phyloP scores from a whole-genome alignment of 2,329 filamentous ascomycete species.

The Metarhizium album region DNA sequence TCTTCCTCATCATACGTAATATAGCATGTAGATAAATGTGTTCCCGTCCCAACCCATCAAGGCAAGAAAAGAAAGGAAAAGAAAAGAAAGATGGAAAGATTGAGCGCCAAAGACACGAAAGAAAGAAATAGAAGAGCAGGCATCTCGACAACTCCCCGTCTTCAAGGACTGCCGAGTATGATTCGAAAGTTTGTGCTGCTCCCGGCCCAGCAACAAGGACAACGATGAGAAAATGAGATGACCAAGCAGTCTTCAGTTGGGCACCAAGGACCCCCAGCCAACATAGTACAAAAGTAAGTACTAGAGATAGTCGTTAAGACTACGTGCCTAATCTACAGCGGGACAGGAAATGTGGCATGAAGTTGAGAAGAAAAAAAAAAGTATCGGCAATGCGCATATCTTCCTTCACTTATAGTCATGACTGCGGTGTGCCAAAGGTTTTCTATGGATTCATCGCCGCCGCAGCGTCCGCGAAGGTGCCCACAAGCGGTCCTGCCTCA shows the following conservation, averaged over 20 bases:
- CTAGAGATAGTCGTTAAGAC: neutral
- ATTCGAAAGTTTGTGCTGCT: neutral
- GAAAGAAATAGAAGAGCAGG: neutral
- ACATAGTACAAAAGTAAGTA: neutral
- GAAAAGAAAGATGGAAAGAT: neutral
- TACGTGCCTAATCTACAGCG: neutral
- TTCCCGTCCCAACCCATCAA: neutral
- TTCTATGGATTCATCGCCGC: conserved; percentile 33
- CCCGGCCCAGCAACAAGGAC: neutral
- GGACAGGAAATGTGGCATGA: neutral
- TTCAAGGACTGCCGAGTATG: neutral
- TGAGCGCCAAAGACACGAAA: neutral
- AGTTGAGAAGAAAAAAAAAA: neutral
- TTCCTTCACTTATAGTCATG: neutral
- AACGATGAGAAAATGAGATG: neutral
- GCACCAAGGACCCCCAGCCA: neutral
- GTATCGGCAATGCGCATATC: neutral
- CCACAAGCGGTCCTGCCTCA: conserved; percentile 36
- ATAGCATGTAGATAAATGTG: conserved; percentile 2
- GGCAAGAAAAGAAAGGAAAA: neutral
- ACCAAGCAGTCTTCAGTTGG: neutral
- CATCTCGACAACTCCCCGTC: neutral
- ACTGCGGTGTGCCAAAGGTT: neutral
- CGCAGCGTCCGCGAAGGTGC: conserved; percentile 50
- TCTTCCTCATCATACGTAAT: conserved; percentile 6